Base-by-base conservation (phyloP, 768 basidiomycete genomes). In the Mycena crocata region DNA sequence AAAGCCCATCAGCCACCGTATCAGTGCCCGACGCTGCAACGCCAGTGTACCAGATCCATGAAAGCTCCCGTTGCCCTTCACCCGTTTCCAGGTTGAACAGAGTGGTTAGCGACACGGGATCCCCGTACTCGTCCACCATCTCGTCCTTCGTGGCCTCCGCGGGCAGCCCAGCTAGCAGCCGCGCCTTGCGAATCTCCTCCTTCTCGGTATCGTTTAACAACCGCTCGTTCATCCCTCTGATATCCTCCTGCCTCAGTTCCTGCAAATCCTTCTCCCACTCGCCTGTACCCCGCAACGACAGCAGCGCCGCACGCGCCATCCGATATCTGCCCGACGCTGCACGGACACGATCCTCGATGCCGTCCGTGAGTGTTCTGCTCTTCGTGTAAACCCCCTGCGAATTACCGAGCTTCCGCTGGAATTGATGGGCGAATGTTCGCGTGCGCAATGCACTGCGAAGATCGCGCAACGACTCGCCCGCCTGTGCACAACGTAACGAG, bases 41-140 rank as follows among this genome's bases (percentile, higher is more conserved):
- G n/a, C n/a, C n/a, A n/a, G 61, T 49, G 35, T 61, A 70, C 72
- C 73, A 73, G 35, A 72, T 73, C 73, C 73, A 74, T 9, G 64
- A 74, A 0, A 70, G 50, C 1, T 30, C 19, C 5, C 70, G 52
- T 1, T 26, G 32, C 0, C 73, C 73, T 35, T 72, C 69, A 5
- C 71, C 62, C 0, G 58, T 39, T n/a, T 63, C 59, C 30, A 71
- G 45, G 32, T 35, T 48, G 57, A 61, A 63, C 2, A 57, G 52
- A 5, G 46, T 32, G n/a, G 61, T 64, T 13, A 23, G 40, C 19
- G 51, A 61, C 8, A 59, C 35, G 0, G 21, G 17, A 14, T 58
- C 65, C 13, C 56, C 55, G 6, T 42, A 60, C 5, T 50, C 34
- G 24, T 62, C 55, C 15, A 51, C 15, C 31, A 24, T 40, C 15